Percentiles rank a stretch among this genome's conserved stretches.
Evolutionary conservation across 352 stramenopile species (phyloP).

Genomic region (Thraustochytrium sp.): DNA sequence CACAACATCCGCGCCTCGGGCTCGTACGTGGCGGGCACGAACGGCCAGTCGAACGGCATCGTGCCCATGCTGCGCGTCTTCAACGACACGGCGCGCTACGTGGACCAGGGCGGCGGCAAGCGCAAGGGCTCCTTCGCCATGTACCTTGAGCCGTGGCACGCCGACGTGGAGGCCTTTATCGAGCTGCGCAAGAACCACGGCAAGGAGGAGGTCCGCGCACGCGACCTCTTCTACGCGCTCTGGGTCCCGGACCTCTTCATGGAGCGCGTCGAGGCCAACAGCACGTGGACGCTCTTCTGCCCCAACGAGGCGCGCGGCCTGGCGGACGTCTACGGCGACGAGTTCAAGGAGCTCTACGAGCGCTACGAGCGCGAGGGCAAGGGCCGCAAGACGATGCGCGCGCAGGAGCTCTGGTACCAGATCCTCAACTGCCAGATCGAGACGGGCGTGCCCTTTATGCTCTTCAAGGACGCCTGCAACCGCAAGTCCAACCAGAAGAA

Average conservation of each 20-base stretch:
- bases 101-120: slow-evolving; percentile 96
- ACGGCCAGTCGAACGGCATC: slow-evolving; percentile 96
- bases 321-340: slow-evolving; percentile 80
- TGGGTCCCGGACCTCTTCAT: slow-evolving; percentile 99
- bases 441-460: slow-evolving; percentile 98
- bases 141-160: slow-evolving; percentile 99
- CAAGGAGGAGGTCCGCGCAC: slow-evolving; percentile 90
- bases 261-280: slow-evolving; percentile 94
- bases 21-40: slow-evolving; percentile 96
- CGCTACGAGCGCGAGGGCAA: slow-evolving; percentile 92
- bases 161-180: slow-evolving; percentile 96
- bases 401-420: slow-evolving; percentile 96
- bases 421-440: slow-evolving; percentile 98
- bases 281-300: slow-evolving; percentile 94
- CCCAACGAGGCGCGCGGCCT: slow-evolving; percentile 94
- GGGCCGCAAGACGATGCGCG: slow-evolving; percentile 88
- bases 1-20: slow-evolving; percentile 94
- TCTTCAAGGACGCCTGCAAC: slow-evolving; percentile 99
- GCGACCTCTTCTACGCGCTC: slow-evolving; percentile 97
- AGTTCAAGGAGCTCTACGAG: slow-evolving; percentile 91
- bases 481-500: slow-evolving; percentile 99
- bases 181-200: slow-evolving; percentile 98
- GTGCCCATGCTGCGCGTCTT: slow-evolving; percentile 99
- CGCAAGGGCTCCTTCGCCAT: slow-evolving; percentile 96
- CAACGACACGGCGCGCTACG: slow-evolving; percentile 98